phyloP scores from a whole-genome alignment of 805 yeast species.

The Saccharomycopsis capsularis region DNA sequence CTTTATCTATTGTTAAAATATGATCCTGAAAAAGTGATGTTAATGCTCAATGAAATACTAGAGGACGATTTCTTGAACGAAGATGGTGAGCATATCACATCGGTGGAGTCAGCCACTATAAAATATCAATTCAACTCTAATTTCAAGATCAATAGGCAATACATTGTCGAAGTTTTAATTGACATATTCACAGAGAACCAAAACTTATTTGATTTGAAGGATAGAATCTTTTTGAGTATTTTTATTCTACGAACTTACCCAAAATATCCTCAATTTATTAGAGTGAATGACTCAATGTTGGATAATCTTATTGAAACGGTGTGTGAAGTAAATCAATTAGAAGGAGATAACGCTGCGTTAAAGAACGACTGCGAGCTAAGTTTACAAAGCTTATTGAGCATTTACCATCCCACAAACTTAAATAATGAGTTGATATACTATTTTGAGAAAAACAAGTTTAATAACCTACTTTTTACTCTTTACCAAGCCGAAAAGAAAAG shows the following conservation, averaged over 20 bases:
- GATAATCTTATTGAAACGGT: conserved; percentile 42
- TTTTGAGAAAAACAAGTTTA: conserved; percentile 49
- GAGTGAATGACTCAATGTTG: conserved; percentile 56
- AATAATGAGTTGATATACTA: conserved; percentile 38
- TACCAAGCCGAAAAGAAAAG: conserved; percentile 48
- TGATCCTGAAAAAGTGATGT: conserved; percentile 53
- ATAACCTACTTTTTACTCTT: conserved; percentile 50
- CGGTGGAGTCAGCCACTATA: conserved; percentile 17
- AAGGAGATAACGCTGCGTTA: conserved; percentile 23
- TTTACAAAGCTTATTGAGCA: conserved; percentile 60
- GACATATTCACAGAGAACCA: conserved; percentile 40
- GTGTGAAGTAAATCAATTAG: conserved; percentile 30
- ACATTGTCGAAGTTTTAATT: conserved; percentile 63
- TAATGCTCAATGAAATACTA: conserved; percentile 71
- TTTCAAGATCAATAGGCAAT: conserved; percentile 57
- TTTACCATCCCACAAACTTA: conserved; percentile 52
- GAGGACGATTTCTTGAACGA: conserved; percentile 75
- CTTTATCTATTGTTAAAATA: conserved; percentile 47
- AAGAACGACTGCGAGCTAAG: conserved; percentile 69
- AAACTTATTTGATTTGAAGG: conserved; percentile 25
- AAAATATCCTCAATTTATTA: conserved; percentile 76
- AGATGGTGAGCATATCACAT: conserved; percentile 39
- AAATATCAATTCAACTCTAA: neutral
- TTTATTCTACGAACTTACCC: conserved; percentile 78
- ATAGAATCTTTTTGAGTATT: conserved; percentile 42